Evolutionary conservation across 2,329 filamentous ascomycete species (phyloP).

Genomic region (Pyrenophora tritici-repentis): DNA sequence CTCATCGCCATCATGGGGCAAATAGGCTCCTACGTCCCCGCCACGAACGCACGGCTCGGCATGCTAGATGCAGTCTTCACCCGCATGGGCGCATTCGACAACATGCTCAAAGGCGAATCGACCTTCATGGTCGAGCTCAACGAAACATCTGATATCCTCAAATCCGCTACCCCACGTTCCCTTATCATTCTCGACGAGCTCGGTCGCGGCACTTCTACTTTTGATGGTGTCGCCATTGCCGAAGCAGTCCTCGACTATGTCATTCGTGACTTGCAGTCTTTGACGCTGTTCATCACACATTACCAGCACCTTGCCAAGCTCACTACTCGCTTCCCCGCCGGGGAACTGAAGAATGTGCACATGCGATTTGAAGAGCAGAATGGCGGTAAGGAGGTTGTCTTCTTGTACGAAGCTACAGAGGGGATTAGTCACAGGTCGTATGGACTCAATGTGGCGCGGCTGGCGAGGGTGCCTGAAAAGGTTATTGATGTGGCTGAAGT

Average conservation of each 20-base stretch:
- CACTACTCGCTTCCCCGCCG: constrained; percentile 67
- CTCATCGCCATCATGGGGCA: constrained; percentile 93
- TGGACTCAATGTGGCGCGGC: constrained; percentile 85
- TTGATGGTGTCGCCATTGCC: constrained; percentile 95
- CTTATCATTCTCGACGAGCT: constrained; percentile 95
- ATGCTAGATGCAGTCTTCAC: constrained; percentile 92
- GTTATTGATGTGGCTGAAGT: constrained; percentile 79
- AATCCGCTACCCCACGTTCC: constrained; percentile 80
- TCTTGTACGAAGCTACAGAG: constrained; percentile 88
- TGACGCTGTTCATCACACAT: constrained; percentile 96
- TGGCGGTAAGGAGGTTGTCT: constrained; percentile 77
- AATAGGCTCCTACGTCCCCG: constrained; percentile 92
- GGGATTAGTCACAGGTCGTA: constrained; percentile 94
- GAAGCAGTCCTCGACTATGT: constrained; percentile 88
- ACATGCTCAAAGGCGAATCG: constrained; percentile 90
- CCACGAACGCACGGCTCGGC: constrained; percentile 72
- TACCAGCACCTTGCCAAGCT: constrained; percentile 86
- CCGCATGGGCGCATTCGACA: constrained; percentile 94
- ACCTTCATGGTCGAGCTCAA: constrained; percentile 99
- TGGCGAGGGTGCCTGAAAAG: constrained; percentile 78
- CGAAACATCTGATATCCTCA: constrained; percentile 89
- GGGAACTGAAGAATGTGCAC: constrained; percentile 82
- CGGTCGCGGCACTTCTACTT: constrained; percentile 88
- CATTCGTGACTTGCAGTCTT: constrained; percentile 71
- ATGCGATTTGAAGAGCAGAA: constrained; percentile 74